These are phyloP conservation scores for Botrytis pseudocinerea DNA, from an alignment of 2,329 filamentous ascomycete species.

Conservation along the genomic window DNA sequence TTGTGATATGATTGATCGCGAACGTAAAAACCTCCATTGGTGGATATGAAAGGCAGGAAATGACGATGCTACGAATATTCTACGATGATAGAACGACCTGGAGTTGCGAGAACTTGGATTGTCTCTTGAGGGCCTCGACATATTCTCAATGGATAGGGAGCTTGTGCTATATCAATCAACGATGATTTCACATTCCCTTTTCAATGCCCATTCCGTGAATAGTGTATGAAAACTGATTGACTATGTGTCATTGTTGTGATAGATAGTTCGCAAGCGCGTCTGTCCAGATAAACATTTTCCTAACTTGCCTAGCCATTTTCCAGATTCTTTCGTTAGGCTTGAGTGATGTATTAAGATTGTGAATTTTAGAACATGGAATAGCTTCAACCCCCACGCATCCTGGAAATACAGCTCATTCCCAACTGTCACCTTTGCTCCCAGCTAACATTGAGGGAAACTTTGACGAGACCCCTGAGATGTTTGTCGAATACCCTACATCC, in stretches of 20 bases:
- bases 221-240: not conserved
- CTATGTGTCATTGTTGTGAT: not conserved
- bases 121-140: conserved; percentile 64
- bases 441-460: not conserved
- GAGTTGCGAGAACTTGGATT: conserved; percentile 61
- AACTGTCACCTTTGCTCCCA: not conserved
- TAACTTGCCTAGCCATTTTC: not conserved
- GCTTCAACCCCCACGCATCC: too few relatives aligned
- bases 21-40: conserved; percentile 49
- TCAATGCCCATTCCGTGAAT: conserved; percentile 15
- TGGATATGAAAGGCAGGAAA: conserved; percentile 47
- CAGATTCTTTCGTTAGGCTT: too few relatives aligned
- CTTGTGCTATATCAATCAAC: conserved; percentile 58
- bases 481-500: too few relatives aligned
- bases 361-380: not conserved
- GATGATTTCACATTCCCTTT: conserved; percentile 41
- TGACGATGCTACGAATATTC: conserved; percentile 57
- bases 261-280: not conserved
- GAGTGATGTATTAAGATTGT: not conserved
- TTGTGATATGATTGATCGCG: conserved; percentile 37
- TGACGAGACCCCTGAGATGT: not conserved
- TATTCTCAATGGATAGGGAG: conserved; percentile 42
- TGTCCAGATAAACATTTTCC: not conserved
- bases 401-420: not conserved
- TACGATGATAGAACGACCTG: conserved; percentile 41